Percentiles rank a stretch among this genome's conserved stretches.
Conservation (phyloP, 2,329 filamentous ascomycete genomes). For the Xylaria sp. region DNA sequence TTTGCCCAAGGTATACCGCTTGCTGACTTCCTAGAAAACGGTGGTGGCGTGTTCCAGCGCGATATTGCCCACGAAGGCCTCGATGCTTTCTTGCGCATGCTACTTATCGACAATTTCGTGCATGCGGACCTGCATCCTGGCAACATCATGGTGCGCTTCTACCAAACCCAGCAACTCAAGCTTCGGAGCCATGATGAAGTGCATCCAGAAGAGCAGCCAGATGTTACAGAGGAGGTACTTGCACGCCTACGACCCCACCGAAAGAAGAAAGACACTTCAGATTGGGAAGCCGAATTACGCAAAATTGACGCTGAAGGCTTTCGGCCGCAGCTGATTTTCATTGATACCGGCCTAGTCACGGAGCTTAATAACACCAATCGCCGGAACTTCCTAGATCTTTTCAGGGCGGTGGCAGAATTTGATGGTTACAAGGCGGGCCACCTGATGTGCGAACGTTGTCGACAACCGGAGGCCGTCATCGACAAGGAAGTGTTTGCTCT, state of each 20-base stretch:
- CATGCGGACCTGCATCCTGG: constrained; percentile 96
- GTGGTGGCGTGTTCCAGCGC: constrained; percentile 90
- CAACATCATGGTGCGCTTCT: constrained; percentile 99
- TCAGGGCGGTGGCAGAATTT: constrained; percentile 95
- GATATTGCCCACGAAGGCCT: constrained; percentile 96
- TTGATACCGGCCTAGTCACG: constrained; percentile 95
- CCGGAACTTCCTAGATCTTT: constrained; percentile 91
- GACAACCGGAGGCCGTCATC: constrained; percentile 89
- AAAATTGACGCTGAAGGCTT: constrained; percentile 89
- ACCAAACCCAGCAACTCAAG: constrained; percentile 78
- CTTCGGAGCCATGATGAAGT: constrained; percentile 54
- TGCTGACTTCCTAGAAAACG: constrained; percentile 88
- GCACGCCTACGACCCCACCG: constrained; percentile 80
- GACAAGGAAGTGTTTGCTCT: constrained; percentile 91
- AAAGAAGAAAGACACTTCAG: constrained; percentile 67
- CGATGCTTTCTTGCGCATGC: constrained; percentile 95
- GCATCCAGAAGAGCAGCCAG: constrained; percentile 55
- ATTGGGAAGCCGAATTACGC: constrained; percentile 79
- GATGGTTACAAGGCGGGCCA: constrained; percentile 95
- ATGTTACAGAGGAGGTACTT: constrained; percentile 90
- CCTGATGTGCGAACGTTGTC: constrained; percentile 94
- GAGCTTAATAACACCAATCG: constrained; percentile 90
- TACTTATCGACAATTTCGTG: constrained; percentile 96
- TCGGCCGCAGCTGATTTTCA: constrained; percentile 94
- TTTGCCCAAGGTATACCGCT: constrained; percentile 95